A percentile compares a stretch with the other conserved stretches of the same genome.
Conservation (phyloP, 2,329 filamentous ascomycete genomes). For the Fusarium lyarnte region DNA sequence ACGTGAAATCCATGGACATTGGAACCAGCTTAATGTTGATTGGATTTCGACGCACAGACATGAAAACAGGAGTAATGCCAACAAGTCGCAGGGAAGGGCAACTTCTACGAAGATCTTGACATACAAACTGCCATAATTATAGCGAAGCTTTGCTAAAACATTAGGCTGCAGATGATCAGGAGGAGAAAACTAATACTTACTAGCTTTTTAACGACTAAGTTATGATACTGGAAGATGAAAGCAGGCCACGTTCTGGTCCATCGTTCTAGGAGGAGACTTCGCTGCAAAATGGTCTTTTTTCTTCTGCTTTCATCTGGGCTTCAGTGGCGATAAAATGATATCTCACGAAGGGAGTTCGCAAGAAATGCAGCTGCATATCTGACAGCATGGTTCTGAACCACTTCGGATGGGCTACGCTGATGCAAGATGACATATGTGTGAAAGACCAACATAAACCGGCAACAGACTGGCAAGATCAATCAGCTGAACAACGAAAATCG, state of each 20-base stretch:
- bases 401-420: constrained; percentile 11
- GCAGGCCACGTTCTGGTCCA: neutral
- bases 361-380: neutral
- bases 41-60: neutral
- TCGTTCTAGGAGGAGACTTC: neutral
- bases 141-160: neutral
- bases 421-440: neutral
- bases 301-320: neutral
- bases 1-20: neutral
- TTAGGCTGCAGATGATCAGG: no score
- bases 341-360: neutral
- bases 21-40: neutral
- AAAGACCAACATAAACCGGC: neutral
- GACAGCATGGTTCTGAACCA: neutral
- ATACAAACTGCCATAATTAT: neutral
- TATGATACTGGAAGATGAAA: neutral
- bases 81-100: neutral
- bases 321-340: neutral
- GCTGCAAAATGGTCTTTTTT: neutral
- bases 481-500: neutral
- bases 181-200: neutral
- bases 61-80: neutral
- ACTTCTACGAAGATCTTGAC: neutral
- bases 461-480: neutral
- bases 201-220: neutral